Evolutionary conservation across 2,329 filamentous ascomycete genomes (phyloP).

Genomic region (Colletotrichum spinosum): DNA sequence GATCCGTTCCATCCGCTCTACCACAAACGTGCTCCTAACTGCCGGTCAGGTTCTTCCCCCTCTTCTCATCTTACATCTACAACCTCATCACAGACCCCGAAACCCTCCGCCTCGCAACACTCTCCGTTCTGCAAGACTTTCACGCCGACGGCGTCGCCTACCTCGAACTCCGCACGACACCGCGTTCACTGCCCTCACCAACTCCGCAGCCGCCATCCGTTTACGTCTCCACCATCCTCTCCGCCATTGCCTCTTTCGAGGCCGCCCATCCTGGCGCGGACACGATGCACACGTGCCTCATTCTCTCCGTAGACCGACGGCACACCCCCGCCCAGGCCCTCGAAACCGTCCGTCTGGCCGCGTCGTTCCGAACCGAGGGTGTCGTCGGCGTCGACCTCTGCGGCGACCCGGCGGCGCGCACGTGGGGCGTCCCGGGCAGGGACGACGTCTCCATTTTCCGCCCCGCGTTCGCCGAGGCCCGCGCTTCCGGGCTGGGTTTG

Average conservation of each 20-base stretch:
- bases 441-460: slow-evolving; percentile 71
- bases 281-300: slow-evolving; percentile 71
- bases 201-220: slow-evolving; percentile 56
- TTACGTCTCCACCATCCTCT: slow-evolving; percentile 76
- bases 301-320: slow-evolving; percentile 80
- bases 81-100: slow-evolving; percentile 73
- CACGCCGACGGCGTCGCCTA: slow-evolving; percentile 78
- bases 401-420: slow-evolving; percentile 71
- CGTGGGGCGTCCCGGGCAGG: slow-evolving; percentile 64
- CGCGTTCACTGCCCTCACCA: slow-evolving; percentile 55
- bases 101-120: slow-evolving; percentile 72
- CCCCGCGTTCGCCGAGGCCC: slow-evolving; percentile 69
- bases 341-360: slow-evolving; percentile 73
- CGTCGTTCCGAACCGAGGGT: slow-evolving; percentile 61
- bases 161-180: slow-evolving; percentile 84
- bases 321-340: slow-evolving; percentile 68
- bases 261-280: slow-evolving; percentile 43
- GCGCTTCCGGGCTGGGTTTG: slow-evolving; percentile 65
- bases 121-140: slow-evolving; percentile 74
- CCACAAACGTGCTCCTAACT: neutral
- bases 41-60: slow-evolving; percentile 74
- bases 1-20: slow-evolving; percentile 37
- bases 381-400: slow-evolving; percentile 84
- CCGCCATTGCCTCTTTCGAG: slow-evolving; percentile 68
- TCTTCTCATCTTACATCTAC: slow-evolving; percentile 86